phyloP scores from a whole-genome alignment of 345 rosid genomes.

The Linum trigynum region DNA sequence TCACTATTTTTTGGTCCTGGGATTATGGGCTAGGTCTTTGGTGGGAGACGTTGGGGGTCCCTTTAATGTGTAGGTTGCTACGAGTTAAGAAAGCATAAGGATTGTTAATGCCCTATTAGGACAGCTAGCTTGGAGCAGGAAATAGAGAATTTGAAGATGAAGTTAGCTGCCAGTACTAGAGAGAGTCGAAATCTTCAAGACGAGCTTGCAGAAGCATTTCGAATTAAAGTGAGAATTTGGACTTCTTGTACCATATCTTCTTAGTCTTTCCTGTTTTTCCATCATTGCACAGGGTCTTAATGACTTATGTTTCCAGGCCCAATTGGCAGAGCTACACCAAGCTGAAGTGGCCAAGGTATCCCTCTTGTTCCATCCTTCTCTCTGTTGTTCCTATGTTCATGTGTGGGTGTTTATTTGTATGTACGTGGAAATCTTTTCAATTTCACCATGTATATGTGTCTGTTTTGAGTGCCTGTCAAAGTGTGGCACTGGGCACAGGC shows the following conservation, averaged over 20 bases:
- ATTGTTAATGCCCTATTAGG: slow-evolving; percentile 46
- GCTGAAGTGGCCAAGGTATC: slow-evolving; percentile 74
- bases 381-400: background rate
- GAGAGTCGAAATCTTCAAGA: slow-evolving; percentile 82
- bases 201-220: slow-evolving; percentile 95
- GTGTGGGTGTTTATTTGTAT: background rate
- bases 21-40: background rate
- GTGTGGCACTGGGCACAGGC: no score
- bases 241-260: background rate
- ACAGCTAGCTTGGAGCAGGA: slow-evolving; percentile 98
- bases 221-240: slow-evolving; percentile 54
- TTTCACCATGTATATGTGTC: no score
- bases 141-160: slow-evolving; percentile 70
- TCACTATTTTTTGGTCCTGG: background rate
- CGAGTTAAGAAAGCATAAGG: background rate
- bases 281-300: background rate
- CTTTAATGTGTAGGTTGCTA: background rate
- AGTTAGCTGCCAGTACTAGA: slow-evolving; percentile 51
- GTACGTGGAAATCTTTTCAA: no score
- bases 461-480: no score
- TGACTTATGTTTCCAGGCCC: slow-evolving; percentile 39
- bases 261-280: background rate
- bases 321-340: slow-evolving; percentile 78
- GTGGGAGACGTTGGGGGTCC: no score
- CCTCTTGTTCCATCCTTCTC: slow-evolving; percentile 2